These are phyloP conservation scores for Lophiotrema nucula DNA, from an alignment of 495 filamentous ascomycete species.

Conservation along the genomic window DNA sequence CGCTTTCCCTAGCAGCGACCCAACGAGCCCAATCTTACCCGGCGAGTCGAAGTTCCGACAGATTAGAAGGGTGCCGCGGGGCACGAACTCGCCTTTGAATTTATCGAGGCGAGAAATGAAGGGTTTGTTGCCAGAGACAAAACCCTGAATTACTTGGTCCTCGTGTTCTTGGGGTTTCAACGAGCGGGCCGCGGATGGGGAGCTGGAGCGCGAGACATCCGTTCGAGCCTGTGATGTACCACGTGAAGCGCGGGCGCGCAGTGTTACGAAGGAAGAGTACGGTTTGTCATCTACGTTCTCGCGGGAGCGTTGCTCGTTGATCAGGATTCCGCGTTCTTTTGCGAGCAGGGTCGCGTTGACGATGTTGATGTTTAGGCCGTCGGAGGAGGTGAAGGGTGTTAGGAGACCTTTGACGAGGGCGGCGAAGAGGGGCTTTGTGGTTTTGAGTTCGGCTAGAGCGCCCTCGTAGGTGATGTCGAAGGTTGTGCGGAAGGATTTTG, in stretches of 20 bases:
- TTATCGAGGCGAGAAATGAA: constrained; percentile 65
- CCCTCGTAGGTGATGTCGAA: constrained; percentile 72
- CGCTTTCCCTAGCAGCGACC: constrained; percentile 58
- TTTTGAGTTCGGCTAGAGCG: constrained; percentile 58
- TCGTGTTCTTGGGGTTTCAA: constrained; percentile 30
- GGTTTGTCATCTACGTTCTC: constrained; percentile 49
- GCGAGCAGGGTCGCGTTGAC: constrained; percentile 70
- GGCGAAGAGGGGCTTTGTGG: constrained; percentile 68
- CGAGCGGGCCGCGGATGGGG: constrained; percentile 20
- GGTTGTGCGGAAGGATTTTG: constrained; percentile 47
- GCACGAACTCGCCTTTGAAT: constrained; percentile 63
- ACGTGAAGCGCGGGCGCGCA: constrained; percentile 47
- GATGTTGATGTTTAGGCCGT: constrained; percentile 67
- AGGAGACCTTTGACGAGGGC: constrained; percentile 68
- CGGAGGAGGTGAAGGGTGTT: constrained; percentile 54
- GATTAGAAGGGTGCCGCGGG: constrained; percentile 63
- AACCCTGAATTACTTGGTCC: constrained; percentile 63
- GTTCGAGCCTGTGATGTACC: constrained; percentile 36
- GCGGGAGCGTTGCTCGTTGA: constrained; percentile 62
- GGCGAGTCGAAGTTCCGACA: constrained; percentile 70
- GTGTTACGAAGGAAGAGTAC: constrained; percentile 62
- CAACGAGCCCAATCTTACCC: constrained; percentile 72
- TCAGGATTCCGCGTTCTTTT: constrained; percentile 64
- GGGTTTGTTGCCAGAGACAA: constrained; percentile 55
- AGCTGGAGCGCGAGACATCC: constrained; percentile 39